Evolutionary conservation across 2,329 filamentous ascomycete genomes (phyloP).

Genomic region (Aspergillus arachidicola): DNA sequence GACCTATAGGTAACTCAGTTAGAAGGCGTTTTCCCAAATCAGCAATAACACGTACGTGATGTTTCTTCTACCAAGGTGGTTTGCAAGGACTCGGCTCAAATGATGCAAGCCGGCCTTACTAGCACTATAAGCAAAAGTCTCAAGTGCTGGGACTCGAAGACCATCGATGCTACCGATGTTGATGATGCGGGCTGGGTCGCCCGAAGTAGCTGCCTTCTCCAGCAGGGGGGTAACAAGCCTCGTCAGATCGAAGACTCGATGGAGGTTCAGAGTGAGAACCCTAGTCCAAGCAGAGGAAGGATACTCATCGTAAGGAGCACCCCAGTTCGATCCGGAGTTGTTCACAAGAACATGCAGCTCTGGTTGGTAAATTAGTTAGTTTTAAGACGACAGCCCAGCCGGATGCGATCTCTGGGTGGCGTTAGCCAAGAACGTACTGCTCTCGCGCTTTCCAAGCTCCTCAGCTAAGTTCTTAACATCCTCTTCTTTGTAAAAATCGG

Average conservation of each 20-base stretch:
- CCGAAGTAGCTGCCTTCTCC: conserved; percentile 47
- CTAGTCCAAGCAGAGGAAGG: conserved; percentile 61
- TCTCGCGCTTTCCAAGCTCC: conserved; percentile 51
- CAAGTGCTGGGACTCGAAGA: conserved; percentile 53
- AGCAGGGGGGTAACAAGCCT: conserved; percentile 52
- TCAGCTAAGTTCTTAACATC: conserved; percentile 52
- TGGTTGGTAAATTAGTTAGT: conserved; percentile 22
- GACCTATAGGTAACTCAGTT: conserved; percentile 40
- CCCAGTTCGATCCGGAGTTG: conserved; percentile 58
- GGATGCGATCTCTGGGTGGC: not conserved
- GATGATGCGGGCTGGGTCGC: conserved; percentile 52
- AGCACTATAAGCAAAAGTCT: conserved; percentile 57
- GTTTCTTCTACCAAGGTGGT: conserved; percentile 54
- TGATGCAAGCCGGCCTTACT: conserved; percentile 58
- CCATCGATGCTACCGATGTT: conserved; percentile 60
- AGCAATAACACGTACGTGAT: conserved; percentile 50
- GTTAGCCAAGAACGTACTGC: conserved; percentile 54
- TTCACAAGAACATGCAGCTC: conserved; percentile 54
- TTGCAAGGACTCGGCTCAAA: conserved; percentile 54
- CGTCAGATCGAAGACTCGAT: conserved; percentile 54
- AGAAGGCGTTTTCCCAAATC: not conserved
- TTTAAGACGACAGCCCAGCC: not conserved
- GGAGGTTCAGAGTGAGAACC: conserved; percentile 58
- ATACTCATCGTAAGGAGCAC: conserved; percentile 60
- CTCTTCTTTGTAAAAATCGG: conserved; percentile 56